Evolutionary conservation across 805 yeast genomes (phyloP).

Genomic region (Huiozyma sinensis): DNA sequence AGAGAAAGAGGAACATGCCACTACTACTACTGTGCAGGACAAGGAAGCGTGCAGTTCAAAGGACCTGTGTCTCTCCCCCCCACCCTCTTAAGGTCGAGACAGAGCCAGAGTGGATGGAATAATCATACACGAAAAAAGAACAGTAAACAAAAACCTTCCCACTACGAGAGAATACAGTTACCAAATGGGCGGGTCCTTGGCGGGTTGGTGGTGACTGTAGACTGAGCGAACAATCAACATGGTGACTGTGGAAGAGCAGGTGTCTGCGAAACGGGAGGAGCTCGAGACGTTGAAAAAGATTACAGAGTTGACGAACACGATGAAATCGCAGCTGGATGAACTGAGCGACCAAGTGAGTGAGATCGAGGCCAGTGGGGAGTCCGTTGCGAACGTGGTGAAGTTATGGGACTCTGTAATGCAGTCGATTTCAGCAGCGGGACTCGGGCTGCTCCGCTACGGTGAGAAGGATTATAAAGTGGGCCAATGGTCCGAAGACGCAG

Average conservation of each 20-base stretch:
- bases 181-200: no score
- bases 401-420: slow-evolving; percentile 26
- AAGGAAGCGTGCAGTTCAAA: no score
- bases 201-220: not conserved
- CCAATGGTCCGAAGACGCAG: slow-evolving; percentile 18
- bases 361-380: slow-evolving; percentile 19
- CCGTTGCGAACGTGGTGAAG: slow-evolving; percentile 18
- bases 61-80: no score
- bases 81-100: no score
- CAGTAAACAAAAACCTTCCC: no score
- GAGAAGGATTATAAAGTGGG: slow-evolving; percentile 27
- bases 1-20: no score
- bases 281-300: slow-evolving; percentile 20
- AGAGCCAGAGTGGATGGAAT: no score
- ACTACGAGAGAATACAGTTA: no score
- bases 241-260: slow-evolving; percentile 8
- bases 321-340: slow-evolving; percentile 20
- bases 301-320: slow-evolving; percentile 16
- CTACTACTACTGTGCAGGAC: no score
- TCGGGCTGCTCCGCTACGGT: slow-evolving; percentile 23
- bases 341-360: slow-evolving; percentile 17
- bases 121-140: no score
- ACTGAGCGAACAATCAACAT: not conserved
- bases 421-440: slow-evolving; percentile 25
- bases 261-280: slow-evolving; percentile 16